These are phyloP conservation scores for Kodamaea kaohsiungensis DNA, from an alignment of 805 yeast genomes.

Conservation along the genomic window DNA sequence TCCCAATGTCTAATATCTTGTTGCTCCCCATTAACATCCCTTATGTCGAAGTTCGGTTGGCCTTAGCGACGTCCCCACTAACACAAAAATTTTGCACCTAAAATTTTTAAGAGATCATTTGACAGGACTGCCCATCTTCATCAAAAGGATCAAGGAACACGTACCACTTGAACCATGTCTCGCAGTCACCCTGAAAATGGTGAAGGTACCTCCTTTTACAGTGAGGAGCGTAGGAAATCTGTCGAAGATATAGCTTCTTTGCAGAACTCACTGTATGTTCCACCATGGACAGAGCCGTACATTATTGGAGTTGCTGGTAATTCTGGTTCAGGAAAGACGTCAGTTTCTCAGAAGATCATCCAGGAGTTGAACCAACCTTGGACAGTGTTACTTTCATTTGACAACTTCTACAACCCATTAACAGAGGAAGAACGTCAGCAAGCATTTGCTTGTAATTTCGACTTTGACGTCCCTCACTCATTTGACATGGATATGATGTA, in stretches of 20 bases:
- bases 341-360: conserved; percentile 82
- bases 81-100: background rate
- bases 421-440: conserved; percentile 54
- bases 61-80: background rate
- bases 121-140: background rate
- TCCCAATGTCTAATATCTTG: no score
- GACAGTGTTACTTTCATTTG: conserved; percentile 88
- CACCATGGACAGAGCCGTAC: conserved; percentile 45
- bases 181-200: background rate
- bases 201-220: background rate
- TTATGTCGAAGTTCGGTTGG: background rate
- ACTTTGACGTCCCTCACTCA: conserved; percentile 86
- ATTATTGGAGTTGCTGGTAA: conserved; percentile 52
- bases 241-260: background rate
- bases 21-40: no score
- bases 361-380: conserved; percentile 83
- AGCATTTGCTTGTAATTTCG: conserved; percentile 74
- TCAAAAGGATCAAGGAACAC: background rate
- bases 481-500: conserved; percentile 74
- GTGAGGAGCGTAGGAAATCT: conserved; percentile 1
- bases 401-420: conserved; percentile 85
- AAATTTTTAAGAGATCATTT: background rate
- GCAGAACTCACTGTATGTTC: conserved; percentile 27
- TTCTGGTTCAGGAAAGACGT: conserved; percentile 86
- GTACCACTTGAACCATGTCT: background rate